These are phyloP conservation scores for Solanum hybrid DNA, from an alignment of 305 asterid genomes.

Conservation along the genomic window DNA sequence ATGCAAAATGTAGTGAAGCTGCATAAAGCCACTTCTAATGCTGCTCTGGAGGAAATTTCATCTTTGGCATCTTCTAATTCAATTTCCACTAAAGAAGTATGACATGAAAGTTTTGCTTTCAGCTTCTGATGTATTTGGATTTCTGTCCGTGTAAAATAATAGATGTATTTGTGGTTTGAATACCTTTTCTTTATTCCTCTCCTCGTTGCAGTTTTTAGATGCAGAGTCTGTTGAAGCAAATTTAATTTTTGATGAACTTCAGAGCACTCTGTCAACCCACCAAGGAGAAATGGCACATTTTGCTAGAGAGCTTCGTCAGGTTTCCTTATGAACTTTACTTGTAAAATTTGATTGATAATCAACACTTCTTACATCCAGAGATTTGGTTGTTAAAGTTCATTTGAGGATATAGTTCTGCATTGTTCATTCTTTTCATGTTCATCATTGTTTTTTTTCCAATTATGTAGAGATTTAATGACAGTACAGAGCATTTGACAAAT, in stretches of 20 bases:
- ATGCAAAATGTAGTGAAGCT: slow-evolving; percentile 56
- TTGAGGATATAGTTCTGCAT: neutral
- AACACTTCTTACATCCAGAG: neutral
- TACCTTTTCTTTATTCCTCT: slow-evolving; percentile 4
- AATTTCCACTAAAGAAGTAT: slow-evolving; percentile 40
- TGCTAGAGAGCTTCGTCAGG: slow-evolving; percentile 77
- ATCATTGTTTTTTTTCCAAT: neutral
- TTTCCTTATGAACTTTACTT: slow-evolving; percentile 11
- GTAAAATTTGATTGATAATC: neutral
- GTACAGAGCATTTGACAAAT: slow-evolving; percentile 6
- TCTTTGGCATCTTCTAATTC: slow-evolving; percentile 39
- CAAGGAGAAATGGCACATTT: slow-evolving; percentile 60
- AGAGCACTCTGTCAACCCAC: slow-evolving; percentile 39
- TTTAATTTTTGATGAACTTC: slow-evolving; percentile 53
- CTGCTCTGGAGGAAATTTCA: slow-evolving; percentile 56
- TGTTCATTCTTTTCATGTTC: neutral
- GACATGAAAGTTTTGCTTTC: slow-evolving; percentile 4
- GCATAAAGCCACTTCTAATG: slow-evolving; percentile 56
- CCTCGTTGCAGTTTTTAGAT: slow-evolving; percentile 43
- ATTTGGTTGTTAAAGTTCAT: neutral
- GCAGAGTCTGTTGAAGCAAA: slow-evolving; percentile 43
- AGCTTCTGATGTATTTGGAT: neutral
- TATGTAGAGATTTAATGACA: slow-evolving; percentile 10
- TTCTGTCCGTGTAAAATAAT: neutral
- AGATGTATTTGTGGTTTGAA: neutral